Percentiles rank a stretch among this genome's conserved stretches.
phyloP scores from a whole-genome alignment of 768 basidiomycete genomes.

The Trametes elegans region DNA sequence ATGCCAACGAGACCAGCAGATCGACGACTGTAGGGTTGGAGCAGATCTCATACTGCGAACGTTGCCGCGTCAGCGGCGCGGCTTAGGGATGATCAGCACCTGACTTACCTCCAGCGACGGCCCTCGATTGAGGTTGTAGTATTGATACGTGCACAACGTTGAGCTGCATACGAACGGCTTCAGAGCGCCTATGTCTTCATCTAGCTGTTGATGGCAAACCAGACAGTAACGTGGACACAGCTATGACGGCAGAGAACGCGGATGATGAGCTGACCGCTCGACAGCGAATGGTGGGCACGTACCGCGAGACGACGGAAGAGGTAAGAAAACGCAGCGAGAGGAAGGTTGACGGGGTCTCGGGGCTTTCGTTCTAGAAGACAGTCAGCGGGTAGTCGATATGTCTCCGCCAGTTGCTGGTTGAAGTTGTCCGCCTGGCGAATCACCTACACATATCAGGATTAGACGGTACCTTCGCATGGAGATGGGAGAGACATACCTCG shows the following conservation, averaged over 20 bases:
- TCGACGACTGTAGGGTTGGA: slow-evolving; percentile 65
- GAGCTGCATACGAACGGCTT: slow-evolving; percentile 74
- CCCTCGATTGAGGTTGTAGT: slow-evolving; percentile 61
- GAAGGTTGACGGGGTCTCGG: slow-evolving; percentile 50
- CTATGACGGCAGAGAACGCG: too few relatives aligned
- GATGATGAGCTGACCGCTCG: too few relatives aligned
- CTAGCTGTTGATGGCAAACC: slow-evolving; percentile 66
- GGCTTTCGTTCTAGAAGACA: slow-evolving; percentile 40
- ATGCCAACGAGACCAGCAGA: slow-evolving; percentile 63
- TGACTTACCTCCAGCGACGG: slow-evolving; percentile 60
- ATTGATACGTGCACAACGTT: slow-evolving; percentile 67
- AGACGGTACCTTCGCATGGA: neutral
- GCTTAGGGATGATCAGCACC: neutral
- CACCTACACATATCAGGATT: neutral
- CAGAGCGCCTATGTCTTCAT: slow-evolving; percentile 52
- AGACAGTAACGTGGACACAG: slow-evolving; percentile 68
- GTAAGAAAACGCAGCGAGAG: slow-evolving; percentile 63
- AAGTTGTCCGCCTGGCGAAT: neutral
- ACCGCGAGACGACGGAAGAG: slow-evolving; percentile 63
- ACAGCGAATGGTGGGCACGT: slow-evolving; percentile 14
- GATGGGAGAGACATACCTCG: slow-evolving; percentile 28
- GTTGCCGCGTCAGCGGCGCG: neutral
- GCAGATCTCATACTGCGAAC: slow-evolving; percentile 61
- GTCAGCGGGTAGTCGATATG: slow-evolving; percentile 53
- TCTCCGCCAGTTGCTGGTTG: slow-evolving; percentile 23